phyloP scores from a whole-genome alignment of 2,329 filamentous ascomycete species.

The Ascochyta rabiei region DNA sequence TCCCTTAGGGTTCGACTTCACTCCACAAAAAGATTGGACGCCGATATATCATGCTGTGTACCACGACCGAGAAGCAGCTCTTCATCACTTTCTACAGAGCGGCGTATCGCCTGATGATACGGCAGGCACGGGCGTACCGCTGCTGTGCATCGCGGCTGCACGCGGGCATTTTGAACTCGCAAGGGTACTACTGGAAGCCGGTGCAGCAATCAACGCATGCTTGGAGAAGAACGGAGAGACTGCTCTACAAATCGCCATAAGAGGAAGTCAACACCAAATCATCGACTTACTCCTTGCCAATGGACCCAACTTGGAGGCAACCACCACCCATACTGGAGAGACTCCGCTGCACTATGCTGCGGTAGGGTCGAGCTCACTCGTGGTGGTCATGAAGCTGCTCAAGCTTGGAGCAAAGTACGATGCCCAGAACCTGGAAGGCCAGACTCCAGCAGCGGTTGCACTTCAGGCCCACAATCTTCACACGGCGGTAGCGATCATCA shows the following conservation, averaged over 20 bases:
- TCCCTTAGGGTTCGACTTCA: constrained; percentile 11
- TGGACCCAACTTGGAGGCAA: constrained; percentile 29
- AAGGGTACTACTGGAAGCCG: constrained; percentile 37
- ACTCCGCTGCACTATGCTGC: constrained; percentile 44
- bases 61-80: constrained; percentile 40
- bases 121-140: constrained; percentile 28
- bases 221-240: constrained; percentile 35
- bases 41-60: constrained; percentile 41
- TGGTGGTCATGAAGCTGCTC: constrained; percentile 31
- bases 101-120: constrained; percentile 37
- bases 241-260: constrained; percentile 41
- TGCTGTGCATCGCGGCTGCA: constrained; percentile 38
- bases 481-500: constrained; percentile 41
- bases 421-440: constrained; percentile 23
- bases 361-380: constrained; percentile 28
- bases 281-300: constrained; percentile 34
- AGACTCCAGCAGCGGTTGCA: constrained; percentile 38
- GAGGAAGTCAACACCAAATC: constrained; percentile 30
- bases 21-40: constrained; percentile 38
- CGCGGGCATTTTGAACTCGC: constrained; percentile 33
- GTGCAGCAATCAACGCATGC: constrained; percentile 32
- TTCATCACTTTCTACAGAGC: constrained; percentile 36
- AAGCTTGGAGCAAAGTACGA: constrained; percentile 38
- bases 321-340: constrained; percentile 32
- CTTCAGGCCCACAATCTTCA: constrained; percentile 36